phyloP scores from a whole-genome alignment of 768 basidiomycete genomes.

The Auricularia cornea region DNA sequence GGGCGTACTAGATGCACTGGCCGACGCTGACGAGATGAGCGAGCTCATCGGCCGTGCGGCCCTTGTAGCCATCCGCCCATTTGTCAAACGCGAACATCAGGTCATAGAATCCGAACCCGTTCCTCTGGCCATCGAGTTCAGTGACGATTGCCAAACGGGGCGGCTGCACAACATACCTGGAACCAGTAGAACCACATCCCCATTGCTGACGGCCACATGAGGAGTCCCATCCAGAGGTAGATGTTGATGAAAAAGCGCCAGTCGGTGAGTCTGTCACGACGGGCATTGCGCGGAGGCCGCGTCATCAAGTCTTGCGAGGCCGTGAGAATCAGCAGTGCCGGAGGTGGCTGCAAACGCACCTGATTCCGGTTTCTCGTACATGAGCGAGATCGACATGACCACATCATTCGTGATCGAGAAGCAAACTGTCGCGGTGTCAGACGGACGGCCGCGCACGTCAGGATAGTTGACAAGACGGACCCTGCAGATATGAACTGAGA shows the following conservation, averaged over 20 bases:
- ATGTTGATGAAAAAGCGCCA: constrained; percentile 22
- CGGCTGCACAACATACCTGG: constrained; percentile 20
- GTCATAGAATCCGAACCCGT: constrained; percentile 27
- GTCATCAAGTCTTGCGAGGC: constrained; percentile 33
- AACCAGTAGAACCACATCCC: constrained; percentile 28
- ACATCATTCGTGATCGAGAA: constrained; percentile 49
- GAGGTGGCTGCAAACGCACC: constrained; percentile 19
- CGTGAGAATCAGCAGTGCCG: neutral
- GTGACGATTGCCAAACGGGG: neutral
- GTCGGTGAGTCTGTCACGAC: constrained; percentile 48
- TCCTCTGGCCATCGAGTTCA: neutral
- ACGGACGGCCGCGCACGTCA: neutral
- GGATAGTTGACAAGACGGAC: neutral
- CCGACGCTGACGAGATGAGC: constrained; percentile 30
- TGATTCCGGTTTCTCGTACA: constrained; percentile 45
- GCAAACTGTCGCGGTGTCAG: constrained; percentile 25
- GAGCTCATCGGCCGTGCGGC: constrained; percentile 23
- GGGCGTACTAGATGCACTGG: constrained; percentile 38
- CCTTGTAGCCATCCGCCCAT: constrained; percentile 30
- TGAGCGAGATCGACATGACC: constrained; percentile 41
- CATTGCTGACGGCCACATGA: constrained; percentile 41
- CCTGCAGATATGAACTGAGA: constrained; percentile 45
- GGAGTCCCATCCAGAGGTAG: constrained; percentile 33
- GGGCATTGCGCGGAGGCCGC: constrained; percentile 46
- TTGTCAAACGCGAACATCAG: constrained; percentile 35